Evolutionary conservation across 768 basidiomycete genomes (phyloP).

Genomic region (Boletus eberwhitei): DNA sequence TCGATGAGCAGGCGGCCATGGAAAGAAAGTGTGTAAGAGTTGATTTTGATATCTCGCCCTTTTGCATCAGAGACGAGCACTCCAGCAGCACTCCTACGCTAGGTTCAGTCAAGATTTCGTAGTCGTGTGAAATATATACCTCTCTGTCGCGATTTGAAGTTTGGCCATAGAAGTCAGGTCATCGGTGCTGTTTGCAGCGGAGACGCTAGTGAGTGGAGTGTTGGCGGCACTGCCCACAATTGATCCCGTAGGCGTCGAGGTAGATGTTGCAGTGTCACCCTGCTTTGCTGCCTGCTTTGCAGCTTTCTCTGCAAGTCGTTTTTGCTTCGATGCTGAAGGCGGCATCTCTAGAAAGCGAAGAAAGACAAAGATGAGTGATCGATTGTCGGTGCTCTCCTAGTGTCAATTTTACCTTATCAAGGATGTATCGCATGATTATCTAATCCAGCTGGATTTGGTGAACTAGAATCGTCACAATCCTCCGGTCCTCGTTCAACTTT

Average conservation of each 20-base stretch:
- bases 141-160: conserved; percentile 84
- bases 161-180: conserved; percentile 86
- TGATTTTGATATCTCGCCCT: conserved; percentile 96
- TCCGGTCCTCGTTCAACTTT: no score
- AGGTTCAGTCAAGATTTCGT: conserved; percentile 5
- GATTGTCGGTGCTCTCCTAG: conserved; percentile 22
- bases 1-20: conserved; percentile 86
- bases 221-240: conserved; percentile 57
- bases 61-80: conserved; percentile 92
- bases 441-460: conserved; percentile 20
- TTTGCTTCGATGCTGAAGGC: conserved; percentile 84
- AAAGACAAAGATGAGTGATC: conserved; percentile 22
- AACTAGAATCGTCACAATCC: not conserved
- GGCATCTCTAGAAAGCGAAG: conserved; percentile 45
- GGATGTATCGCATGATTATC: conserved; percentile 17
- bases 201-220: conserved; percentile 82
- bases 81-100: conserved; percentile 76
- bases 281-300: conserved; percentile 69
- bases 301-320: conserved; percentile 92
- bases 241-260: conserved; percentile 64
- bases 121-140: conserved; percentile 42
- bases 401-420: conserved; percentile 20
- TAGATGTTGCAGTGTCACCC: conserved; percentile 43
- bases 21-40: conserved; percentile 93
- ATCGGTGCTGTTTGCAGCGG: conserved; percentile 76